Evolutionary conservation across 163 green algal species (phyloP).

Genomic region (Scenedesmus sp.): DNA sequence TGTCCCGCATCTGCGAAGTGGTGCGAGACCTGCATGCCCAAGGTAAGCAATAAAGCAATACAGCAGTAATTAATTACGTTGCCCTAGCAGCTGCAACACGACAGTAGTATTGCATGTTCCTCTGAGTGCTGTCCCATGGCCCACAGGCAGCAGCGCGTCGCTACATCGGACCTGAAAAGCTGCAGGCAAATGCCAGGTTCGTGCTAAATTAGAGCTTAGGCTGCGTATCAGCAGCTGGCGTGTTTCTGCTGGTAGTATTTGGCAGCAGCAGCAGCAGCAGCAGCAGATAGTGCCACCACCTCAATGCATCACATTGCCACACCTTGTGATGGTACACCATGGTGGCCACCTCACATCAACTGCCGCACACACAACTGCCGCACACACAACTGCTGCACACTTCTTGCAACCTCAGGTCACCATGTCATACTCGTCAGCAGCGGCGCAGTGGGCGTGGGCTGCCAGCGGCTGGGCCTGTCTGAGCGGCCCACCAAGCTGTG

Average conservation of each 20-base stretch:
- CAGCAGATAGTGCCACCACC: no score
- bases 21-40: conserved; percentile 73
- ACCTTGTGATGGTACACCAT: no score
- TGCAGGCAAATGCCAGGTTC: no score
- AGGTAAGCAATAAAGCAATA: conserved; percentile 1
- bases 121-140: not conserved
- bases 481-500: conserved; percentile 75
- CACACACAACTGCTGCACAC: not conserved
- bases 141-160: no score
- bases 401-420: conserved; percentile 64
- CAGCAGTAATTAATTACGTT: not conserved
- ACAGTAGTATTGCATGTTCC: not conserved
- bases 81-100: not conserved
- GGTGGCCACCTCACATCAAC: not conserved
- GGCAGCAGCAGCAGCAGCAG: no score
- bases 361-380: not conserved
- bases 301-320: no score
- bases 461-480: conserved; percentile 81
- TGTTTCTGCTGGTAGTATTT: no score
- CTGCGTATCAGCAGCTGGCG: no score
- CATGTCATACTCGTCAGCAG: conserved; percentile 91
- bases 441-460: conserved; percentile 92
- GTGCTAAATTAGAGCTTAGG: no score
- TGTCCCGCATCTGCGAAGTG: conserved; percentile 87
- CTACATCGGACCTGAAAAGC: not conserved